Percentiles rank a stretch among this genome's conserved stretches.
phyloP scores from a whole-genome alignment of 306 rosid genomes.

The Ormosia emarginata region DNA sequence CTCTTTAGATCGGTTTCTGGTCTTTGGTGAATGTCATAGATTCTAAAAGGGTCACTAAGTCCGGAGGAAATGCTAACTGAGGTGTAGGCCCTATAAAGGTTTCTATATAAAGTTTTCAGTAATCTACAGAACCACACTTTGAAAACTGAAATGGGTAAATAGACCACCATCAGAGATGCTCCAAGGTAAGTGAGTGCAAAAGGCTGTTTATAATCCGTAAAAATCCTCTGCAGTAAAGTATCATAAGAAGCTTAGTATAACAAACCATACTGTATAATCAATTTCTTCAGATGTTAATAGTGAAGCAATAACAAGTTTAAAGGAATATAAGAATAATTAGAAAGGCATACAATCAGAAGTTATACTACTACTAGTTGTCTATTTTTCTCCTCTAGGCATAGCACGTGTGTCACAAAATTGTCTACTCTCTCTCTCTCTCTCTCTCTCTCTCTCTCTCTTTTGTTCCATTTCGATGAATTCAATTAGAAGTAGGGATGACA shows the following conservation, averaged over 20 bases:
- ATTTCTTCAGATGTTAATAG: background rate
- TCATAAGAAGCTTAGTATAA: background rate
- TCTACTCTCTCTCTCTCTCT: background rate
- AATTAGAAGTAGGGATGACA: too few species aligned
- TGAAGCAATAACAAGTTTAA: background rate
- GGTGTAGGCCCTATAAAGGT: conserved; percentile 11
- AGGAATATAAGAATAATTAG: background rate
- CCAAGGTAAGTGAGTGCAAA: conserved; percentile 72
- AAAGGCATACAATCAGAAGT: background rate
- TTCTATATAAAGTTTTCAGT: conserved; percentile 14
- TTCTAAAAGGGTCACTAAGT: conserved; percentile 30
- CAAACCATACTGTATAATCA: background rate
- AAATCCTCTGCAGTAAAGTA: conserved; percentile 61
- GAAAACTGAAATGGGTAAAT: conserved; percentile 54
- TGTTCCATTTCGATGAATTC: background rate
- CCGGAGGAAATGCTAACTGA: conserved; percentile 18
- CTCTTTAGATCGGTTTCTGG: conserved; percentile 15
- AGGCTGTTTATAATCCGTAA: conserved; percentile 61
- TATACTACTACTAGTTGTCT: background rate
- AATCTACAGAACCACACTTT: conserved; percentile 45
- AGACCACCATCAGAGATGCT: conserved; percentile 56
- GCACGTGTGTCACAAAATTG: background rate
- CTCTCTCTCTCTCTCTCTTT: too few species aligned
- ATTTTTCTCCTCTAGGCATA: background rate
- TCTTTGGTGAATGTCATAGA: conserved; percentile 20